phyloP scores from a whole-genome alignment of 345 rosid genomes.

The Brassica cretica region DNA sequence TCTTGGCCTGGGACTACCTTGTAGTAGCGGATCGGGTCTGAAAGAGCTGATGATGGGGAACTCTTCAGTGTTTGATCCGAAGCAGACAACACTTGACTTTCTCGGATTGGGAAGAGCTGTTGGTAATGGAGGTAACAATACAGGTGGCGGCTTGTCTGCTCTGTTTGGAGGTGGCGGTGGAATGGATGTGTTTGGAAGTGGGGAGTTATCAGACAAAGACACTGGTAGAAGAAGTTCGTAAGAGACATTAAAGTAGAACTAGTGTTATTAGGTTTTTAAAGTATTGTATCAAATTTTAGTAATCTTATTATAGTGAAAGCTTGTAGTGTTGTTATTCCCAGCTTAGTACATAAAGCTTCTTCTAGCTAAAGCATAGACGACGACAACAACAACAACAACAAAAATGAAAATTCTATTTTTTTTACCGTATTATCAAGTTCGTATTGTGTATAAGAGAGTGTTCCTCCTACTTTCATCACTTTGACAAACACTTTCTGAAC shows the following conservation, averaged over 20 bases:
- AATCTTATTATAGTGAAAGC: slow-evolving; percentile 15
- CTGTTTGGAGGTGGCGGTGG: slow-evolving; percentile 62
- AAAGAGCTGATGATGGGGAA: slow-evolving; percentile 94
- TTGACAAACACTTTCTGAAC: slow-evolving; percentile 18
- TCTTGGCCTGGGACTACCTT: slow-evolving; percentile 78
- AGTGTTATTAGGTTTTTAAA: slow-evolving; percentile 18
- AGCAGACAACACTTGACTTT: slow-evolving; percentile 86
- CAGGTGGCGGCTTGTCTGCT: slow-evolving; percentile 44
- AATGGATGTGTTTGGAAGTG: slow-evolving; percentile 57
- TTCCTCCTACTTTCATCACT: not conserved
- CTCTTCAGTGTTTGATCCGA: slow-evolving; percentile 76
- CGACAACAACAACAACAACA: not conserved
- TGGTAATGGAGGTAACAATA: slow-evolving; percentile 42
- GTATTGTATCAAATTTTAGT: slow-evolving; percentile 20
- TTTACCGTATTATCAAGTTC: not conserved
- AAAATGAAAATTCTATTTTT: not conserved
- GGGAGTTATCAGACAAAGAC: slow-evolving; percentile 67
- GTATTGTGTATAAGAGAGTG: not conserved
- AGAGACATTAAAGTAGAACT: slow-evolving; percentile 25
- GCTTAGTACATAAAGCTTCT: slow-evolving; percentile 22
- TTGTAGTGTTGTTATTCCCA: slow-evolving; percentile 5
- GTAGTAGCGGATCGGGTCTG: slow-evolving; percentile 63
- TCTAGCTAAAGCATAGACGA: not conserved
- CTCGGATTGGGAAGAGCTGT: slow-evolving; percentile 95
- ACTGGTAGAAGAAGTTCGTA: slow-evolving; percentile 63